Base-by-base conservation (phyloP, 176 grass and related monocot genomes). In the Phragmites australis region DNA sequence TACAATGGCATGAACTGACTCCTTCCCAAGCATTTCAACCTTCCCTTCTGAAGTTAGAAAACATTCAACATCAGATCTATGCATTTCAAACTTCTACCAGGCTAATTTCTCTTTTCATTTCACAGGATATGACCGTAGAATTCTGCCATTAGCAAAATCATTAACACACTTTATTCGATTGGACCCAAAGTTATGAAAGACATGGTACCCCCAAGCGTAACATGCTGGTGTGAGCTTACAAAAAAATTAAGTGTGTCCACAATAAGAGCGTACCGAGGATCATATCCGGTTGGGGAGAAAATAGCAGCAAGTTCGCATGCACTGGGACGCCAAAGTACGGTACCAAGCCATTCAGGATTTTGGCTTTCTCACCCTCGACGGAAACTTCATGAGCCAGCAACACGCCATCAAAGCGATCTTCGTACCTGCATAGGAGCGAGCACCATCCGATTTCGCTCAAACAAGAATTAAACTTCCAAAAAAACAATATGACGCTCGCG, bases 1-100 rank as follows among this genome's bases (percentile, higher is more conserved):
- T 46, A 99, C 82, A 48, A 93, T 51, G 70, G 86, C 86, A 89
- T 99, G 96, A 79, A 99, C 93, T 30, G 96, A 99, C 58, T 93
- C 92, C 77, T 81, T 91, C 15, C 86, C 82, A 59, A 95, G 85
- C 81, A 89, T 84, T 76, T 95, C 88, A 79, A 95, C 90, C 84
- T 89, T 99, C 73, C 92, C 96, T 86, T 95, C 92, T 95, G 79
- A 89, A 75, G 23, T 45, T 81, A 66, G n/a, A 16, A 66, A 56
- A 68, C 8, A 86, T 63, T 25, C 87, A 89, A 45, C 68, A 87
- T 65, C 50, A 88, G 48, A 55, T 26, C 50, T 21, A n/a, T 21
- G 61, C 34, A 65, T 77, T 85, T 77, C 0, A 65, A 31, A 66
- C 59, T 37, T 40, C n/a, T 4, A 55, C 30, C 21, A 29, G 12